Base-by-base conservation (phyloP, 73 alveolate species). In the Symbiodinium natans region DNA sequence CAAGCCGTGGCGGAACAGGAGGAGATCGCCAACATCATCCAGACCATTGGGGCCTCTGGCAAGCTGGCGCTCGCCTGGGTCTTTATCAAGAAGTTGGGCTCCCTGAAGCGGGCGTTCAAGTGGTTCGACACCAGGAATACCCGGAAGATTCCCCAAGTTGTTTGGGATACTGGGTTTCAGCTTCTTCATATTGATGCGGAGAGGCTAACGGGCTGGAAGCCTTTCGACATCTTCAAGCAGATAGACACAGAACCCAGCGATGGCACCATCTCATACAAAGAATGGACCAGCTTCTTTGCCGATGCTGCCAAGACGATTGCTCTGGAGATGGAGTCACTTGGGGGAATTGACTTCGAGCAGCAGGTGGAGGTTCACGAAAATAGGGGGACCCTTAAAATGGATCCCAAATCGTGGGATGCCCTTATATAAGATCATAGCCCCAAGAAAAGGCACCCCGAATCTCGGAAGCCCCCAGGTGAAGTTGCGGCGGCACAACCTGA, bases 221-320 rank as follows among this genome's bases (percentile, higher is more conserved):
- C 97, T 43, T 90, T 90, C 43, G 97, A 90, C 41, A 90, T 90
- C 97, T 90, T 90, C 52, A 40, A 41, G 97, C 97, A 90, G 88
- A 90, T 90, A 54, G 97, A 90, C 39, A 42, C 54, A 41, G 97
- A 90, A 5, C 97, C 97, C 82, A 68, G 97, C 19, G 97, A 90
- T 41, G 97, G 97, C n/a, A 54, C 80, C 82, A 90, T 90, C 88
- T 90, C 97, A 42, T 68, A 68, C 89, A 90, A 90, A 89, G 97
- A 90, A 39, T 90, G 97, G 97, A 90, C 68, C 41, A 90, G 1
- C 89, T 90, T 59, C 77, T 90, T 90, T 41, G 83, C 83, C 40
- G 97, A 90, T 41, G 97, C 97, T 1, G 97, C 97, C n/a, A 71
- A 90, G 88, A 90, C 97, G 82, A 90, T 90, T 56, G 97, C 97